Conservation (phyloP, 2,329 filamentous ascomycete species). For the Arthrobotrys megalospora region DNA sequence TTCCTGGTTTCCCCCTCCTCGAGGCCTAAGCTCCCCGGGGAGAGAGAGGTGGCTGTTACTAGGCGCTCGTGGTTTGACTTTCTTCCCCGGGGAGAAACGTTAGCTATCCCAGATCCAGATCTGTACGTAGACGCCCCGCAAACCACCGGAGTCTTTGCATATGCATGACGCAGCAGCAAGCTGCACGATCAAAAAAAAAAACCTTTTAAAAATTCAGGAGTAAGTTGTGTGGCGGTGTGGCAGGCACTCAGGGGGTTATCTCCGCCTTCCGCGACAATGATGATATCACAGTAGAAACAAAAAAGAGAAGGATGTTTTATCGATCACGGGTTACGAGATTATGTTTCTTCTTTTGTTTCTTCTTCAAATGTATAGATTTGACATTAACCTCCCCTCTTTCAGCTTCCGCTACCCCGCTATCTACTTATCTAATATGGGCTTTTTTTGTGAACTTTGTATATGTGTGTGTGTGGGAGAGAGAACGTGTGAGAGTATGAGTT, state of each 20-base stretch:
- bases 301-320: no score
- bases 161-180: constrained; percentile 13
- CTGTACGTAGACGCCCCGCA: constrained; percentile 17
- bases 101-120: constrained; percentile 12
- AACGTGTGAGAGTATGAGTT: constrained; percentile 4
- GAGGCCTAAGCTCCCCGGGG: constrained; percentile 3
- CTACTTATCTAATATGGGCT: constrained; percentile 5
- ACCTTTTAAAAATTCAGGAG: neutral
- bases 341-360: neutral
- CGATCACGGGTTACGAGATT: neutral
- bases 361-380: constrained; percentile 2
- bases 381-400: neutral
- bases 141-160: constrained; percentile 5
- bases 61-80: neutral
- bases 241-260: neutral
- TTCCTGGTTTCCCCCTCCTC: neutral
- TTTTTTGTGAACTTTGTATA: neutral
- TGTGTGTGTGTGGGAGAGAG: neutral
- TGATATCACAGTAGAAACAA: constrained; percentile 7
- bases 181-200: constrained; percentile 1
- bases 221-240: constrained; percentile 1
- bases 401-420: neutral
- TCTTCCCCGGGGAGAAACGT: neutral
- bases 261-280: neutral
- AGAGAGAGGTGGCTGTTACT: neutral